Evolutionary conservation across 768 basidiomycete species (phyloP).

Genomic region (Lactifluus pinguis): DNA sequence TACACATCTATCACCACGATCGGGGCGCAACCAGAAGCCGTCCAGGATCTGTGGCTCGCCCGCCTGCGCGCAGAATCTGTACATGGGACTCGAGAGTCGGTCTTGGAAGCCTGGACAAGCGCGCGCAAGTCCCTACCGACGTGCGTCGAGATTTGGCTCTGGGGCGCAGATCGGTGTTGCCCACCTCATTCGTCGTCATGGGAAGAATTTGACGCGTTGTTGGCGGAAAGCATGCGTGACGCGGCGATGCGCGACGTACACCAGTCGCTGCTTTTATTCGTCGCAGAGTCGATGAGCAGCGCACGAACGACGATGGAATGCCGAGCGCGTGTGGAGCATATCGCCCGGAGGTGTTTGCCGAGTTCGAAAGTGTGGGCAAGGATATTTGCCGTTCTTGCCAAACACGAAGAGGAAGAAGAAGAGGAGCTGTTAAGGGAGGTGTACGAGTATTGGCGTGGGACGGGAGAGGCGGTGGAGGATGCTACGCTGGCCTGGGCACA

Average conservation of each 20-base stretch:
- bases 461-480: conserved; percentile 27
- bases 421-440: conserved; percentile 28
- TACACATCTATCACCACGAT: conserved; percentile 33
- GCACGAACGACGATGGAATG: conserved; percentile 11
- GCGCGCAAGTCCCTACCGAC: conserved; percentile 34
- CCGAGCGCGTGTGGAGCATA: conserved; percentile 29
- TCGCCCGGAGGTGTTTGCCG: conserved; percentile 35
- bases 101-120: conserved; percentile 34
- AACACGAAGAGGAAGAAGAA: conserved; percentile 1
- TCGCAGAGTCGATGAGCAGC: conserved; percentile 28
- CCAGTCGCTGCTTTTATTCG: conserved; percentile 39
- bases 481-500: conserved; percentile 38
- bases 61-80: conserved; percentile 38
- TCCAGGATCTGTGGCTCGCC: conserved; percentile 42
- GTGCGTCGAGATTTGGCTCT: conserved; percentile 42
- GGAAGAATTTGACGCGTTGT: conserved; percentile 4
- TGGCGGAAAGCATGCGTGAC: conserved; percentile 16
- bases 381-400: conserved; percentile 29
- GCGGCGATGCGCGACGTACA: conserved; percentile 28
- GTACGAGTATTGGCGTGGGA: conserved; percentile 37
- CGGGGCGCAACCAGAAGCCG: conserved; percentile 23
- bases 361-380: conserved; percentile 37
- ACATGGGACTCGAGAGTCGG: conserved; percentile 22
- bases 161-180: conserved; percentile 34
- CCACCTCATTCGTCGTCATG: background rate